phyloP scores from a whole-genome alignment of 768 basidiomycete species.

The Suillus bovinus region DNA sequence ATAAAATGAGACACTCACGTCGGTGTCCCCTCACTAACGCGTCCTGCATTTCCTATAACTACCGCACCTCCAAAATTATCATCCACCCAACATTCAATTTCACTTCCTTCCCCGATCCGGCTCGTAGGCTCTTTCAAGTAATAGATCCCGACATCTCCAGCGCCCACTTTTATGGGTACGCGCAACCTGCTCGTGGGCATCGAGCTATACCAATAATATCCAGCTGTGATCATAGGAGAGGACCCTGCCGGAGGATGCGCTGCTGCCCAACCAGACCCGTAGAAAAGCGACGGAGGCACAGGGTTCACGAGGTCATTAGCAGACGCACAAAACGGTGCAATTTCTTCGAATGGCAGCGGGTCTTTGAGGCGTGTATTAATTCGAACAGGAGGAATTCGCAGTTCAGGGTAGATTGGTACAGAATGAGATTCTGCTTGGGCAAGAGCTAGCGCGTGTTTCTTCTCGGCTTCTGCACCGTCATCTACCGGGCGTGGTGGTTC shows the following conservation, averaged over 20 bases:
- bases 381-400: slow-evolving; percentile 65
- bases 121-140: slow-evolving; percentile 73
- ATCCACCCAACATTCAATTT: slow-evolving; percentile 95
- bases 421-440: slow-evolving; percentile 18
- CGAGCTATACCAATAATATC: slow-evolving; percentile 93
- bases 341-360: slow-evolving; percentile 70
- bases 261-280: slow-evolving; percentile 88
- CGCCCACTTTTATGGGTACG: slow-evolving; percentile 80
- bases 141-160: slow-evolving; percentile 93
- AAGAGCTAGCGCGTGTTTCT: slow-evolving; percentile 19
- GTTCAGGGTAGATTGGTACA: slow-evolving; percentile 29
- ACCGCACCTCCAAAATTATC: slow-evolving; percentile 85
- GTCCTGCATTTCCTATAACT: slow-evolving; percentile 75
- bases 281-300: slow-evolving; percentile 90
- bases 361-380: slow-evolving; percentile 66
- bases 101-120: slow-evolving; percentile 61
- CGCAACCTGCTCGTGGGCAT: slow-evolving; percentile 80
- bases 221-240: slow-evolving; percentile 53
- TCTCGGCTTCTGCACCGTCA: slow-evolving; percentile 33
- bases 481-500: slow-evolving; percentile 40
- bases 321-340: slow-evolving; percentile 88
- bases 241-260: slow-evolving; percentile 61
- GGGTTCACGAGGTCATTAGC: slow-evolving; percentile 99
- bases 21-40: slow-evolving; percentile 59
- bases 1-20: slow-evolving; percentile 50